Conservation (phyloP, 75 land plant species). For the Cunninghamia lanceolata region DNA sequence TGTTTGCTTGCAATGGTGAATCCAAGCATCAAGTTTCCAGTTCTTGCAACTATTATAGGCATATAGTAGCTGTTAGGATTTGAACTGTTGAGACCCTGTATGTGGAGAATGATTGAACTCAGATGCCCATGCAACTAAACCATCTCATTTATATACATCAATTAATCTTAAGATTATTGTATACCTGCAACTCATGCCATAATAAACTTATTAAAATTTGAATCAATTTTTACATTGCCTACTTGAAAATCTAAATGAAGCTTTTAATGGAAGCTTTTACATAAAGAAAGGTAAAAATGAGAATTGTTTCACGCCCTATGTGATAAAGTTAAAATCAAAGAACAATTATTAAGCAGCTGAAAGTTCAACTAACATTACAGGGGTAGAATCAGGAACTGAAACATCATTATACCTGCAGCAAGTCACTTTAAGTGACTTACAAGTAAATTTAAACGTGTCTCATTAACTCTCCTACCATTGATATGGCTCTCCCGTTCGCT, state of each 20-base stretch:
- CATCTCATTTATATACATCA: background rate
- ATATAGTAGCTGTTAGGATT: slow-evolving; percentile 3
- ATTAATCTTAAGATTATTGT: background rate
- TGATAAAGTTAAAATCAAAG: background rate
- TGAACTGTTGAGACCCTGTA: background rate
- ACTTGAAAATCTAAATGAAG: background rate
- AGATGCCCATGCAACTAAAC: background rate
- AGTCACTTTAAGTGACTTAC: background rate
- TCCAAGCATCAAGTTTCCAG: slow-evolving; percentile 44
- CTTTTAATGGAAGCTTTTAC: background rate
- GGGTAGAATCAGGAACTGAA: background rate
- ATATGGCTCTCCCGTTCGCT: background rate
- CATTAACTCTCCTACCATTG: background rate
- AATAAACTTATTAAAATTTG: background rate
- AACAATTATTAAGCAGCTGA: background rate
- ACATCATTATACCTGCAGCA: background rate
- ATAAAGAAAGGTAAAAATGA: background rate
- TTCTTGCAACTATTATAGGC: slow-evolving; percentile 54
- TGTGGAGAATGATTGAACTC: background rate
- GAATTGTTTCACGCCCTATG: background rate
- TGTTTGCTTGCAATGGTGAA: slow-evolving; percentile 42
- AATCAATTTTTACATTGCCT: background rate
- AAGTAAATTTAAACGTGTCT: background rate
- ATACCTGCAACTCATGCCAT: background rate
- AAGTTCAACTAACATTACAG: background rate